Base-by-base conservation (phyloP, 495 filamentous ascomycete genomes). In the Arthonia radiata region DNA sequence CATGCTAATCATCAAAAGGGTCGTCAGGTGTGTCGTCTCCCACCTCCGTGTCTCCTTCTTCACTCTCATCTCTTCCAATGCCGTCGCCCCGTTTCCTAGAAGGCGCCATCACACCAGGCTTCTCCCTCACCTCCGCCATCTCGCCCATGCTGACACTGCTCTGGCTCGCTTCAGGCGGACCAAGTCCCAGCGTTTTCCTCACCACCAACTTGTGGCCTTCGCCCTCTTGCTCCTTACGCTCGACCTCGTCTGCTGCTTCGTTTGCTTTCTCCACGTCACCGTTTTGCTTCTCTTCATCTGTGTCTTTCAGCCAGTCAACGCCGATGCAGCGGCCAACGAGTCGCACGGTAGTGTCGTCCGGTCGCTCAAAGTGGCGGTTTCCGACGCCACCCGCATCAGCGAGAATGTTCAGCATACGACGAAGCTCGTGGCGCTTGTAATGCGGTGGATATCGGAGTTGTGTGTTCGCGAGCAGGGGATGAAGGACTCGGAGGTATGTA, bases 401-500 rank as follows among this genome's bases (percentile, higher is more conserved):
- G 19, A 97, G 58, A 11, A 80, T 56, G 24, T 58, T 59, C 4
- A 94, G 59, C 13, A 90, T 50, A 31, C 61, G 69, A 26, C 68
- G 56, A 13, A 94, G 58, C 34, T 92, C 80, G n/a, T 79, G 65
- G 13, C 67, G 65, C 43, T 97, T 97, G 56, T 97, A 94, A 39
- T 89, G 64, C 2, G 79, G 79, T 5, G 78, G 68, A 14, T 71
- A 49, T 37, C 64, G 69, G 17, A 97, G 62, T 46, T 94, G 86
- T 5, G 83, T 92, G 46, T 94, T 76, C 4, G 77, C 65, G 6
- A 97, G 55, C 12, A 97, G 52, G 3, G 89, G 89, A 33, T 83
- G 81, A 4, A 97, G 55, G 11, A 97, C 89, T 13, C 86, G 71
- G n/a, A 97, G 59, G 40, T 97, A 97, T n/a, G 83, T 94, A 42